Evolutionary conservation across 78 protist species (phyloP), one percentile per base, ranked within the genome.

Genomic region (Diacronema lutheri): DNA sequence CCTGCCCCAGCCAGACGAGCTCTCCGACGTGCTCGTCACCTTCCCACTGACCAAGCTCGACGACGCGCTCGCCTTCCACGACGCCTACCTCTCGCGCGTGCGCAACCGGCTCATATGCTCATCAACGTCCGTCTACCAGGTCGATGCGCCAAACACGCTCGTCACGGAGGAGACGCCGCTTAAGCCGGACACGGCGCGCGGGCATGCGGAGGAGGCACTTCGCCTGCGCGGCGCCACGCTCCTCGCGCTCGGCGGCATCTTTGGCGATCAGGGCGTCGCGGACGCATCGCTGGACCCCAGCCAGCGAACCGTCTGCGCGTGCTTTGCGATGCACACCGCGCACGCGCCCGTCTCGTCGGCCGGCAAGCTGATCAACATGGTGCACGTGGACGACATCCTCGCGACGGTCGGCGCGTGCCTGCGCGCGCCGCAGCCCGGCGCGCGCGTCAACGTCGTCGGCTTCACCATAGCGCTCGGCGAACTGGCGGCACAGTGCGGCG

Each of bases 361-460:
- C 12, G 16, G 21, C 13, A 41, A 37, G 79, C 2, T 4, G 38
- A 35, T 71, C 56, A 71, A 71, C 79, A 71, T 71, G 79, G 79
- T 71, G 58, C 79, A 71, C 79, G 58, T 71, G 6, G 79, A 71
- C 56, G 79, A 71, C 79, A 71, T 71, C 57, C 4, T 71, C 56
- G 56, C 79, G 20, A 58, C 79, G 21, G 41, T 58, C 20, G 33
- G 26, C 35, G n/a, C 3, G 19, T 0, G 4, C 19, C 56, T 71
- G 25, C 37, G 29, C 16, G 29, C 12, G n/a, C n/a, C 71, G 12
- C 37, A 12, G 55, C 16, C 55, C 16, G 44, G 76, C 55, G n/a
- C 0, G 76, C 50, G 55, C 16, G 16, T 33, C 31, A 38, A 69
- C 25, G n/a, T 38, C 9, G 55, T 2, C n/a, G n/a, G 55, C 14